Conservation (phyloP, 352 stramenopile genomes). For the Phytophthora niederhauseri region DNA sequence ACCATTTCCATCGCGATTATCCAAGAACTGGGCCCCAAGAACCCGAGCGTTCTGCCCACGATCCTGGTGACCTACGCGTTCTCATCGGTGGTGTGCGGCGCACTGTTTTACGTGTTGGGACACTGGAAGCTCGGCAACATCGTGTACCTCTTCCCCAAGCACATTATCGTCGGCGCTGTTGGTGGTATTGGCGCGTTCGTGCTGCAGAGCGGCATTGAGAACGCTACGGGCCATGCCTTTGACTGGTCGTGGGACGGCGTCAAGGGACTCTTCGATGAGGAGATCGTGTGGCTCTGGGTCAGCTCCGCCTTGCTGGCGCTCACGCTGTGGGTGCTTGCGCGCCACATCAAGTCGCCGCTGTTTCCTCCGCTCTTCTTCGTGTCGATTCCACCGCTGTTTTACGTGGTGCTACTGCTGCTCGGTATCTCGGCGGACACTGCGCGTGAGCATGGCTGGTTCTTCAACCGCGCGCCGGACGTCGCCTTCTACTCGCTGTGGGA, state of each 20-base stretch:
- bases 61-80: constrained; percentile 93
- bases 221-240: constrained; percentile 75
- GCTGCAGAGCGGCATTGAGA: constrained; percentile 85
- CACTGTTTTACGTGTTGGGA: constrained; percentile 91
- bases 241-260: constrained; percentile 61
- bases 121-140: constrained; percentile 91
- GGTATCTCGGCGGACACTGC: constrained; percentile 64
- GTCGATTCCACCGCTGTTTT: constrained; percentile 81
- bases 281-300: constrained; percentile 77
- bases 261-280: constrained; percentile 49
- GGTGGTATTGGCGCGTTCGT: constrained; percentile 93
- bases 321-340: constrained; percentile 58
- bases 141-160: constrained; percentile 94
- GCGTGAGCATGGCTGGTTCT: constrained; percentile 76
- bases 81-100: constrained; percentile 88
- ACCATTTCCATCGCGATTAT: constrained; percentile 89
- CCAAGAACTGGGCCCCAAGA: constrained; percentile 76
- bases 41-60: constrained; percentile 83
- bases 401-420: constrained; percentile 56
- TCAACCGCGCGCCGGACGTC: constrained; percentile 66
- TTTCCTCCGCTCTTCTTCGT: constrained; percentile 85
- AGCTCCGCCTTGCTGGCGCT: constrained; percentile 60
- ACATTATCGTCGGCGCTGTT: constrained; percentile 96
- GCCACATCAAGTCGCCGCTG: constrained; percentile 61
- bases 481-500: constrained; percentile 80